phyloP scores from a whole-genome alignment of 2,329 filamentous ascomycete genomes.

The Clarireedia sp. region DNA sequence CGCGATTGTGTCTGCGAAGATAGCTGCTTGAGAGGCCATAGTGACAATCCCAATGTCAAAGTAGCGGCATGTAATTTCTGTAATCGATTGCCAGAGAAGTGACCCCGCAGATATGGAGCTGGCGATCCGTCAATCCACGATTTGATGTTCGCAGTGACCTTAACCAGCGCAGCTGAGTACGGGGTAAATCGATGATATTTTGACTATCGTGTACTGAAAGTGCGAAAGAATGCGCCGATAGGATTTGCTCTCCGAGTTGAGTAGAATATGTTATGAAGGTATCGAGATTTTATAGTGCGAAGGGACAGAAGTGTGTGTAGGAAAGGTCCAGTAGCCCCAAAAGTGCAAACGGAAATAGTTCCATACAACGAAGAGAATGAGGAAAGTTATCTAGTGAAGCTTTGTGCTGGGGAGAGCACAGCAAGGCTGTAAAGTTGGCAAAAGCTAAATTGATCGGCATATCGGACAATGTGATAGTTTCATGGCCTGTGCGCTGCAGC shows the following conservation, averaged over 20 bases:
- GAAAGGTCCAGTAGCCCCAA: background rate
- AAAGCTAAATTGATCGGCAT: conserved; percentile 5
- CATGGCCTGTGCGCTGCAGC: too few relatives aligned
- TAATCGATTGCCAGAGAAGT: background rate
- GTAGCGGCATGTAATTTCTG: background rate
- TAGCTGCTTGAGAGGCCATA: conserved; percentile 51
- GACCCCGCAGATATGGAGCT: background rate
- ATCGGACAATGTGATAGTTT: too few relatives aligned
- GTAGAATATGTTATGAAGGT: background rate
- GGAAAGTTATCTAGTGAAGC: conserved; percentile 8
- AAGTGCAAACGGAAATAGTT: background rate
- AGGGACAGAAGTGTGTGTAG: background rate
- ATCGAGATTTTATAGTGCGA: too few relatives aligned
- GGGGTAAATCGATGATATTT: background rate
- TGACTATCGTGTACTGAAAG: background rate
- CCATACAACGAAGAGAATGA: conserved; percentile 3
- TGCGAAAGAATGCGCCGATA: background rate
- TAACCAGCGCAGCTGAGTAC: background rate
- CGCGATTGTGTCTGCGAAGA: conserved; percentile 58
- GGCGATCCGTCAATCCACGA: background rate
- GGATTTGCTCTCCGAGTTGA: too few relatives aligned
- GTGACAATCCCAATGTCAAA: conserved; percentile 11
- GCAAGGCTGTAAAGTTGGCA: background rate
- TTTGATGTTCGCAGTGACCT: background rate
- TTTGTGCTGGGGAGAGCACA: background rate